phyloP scores from a whole-genome alignment of 176 grass and related monocot species.

The Oryza coarctata region DNA sequence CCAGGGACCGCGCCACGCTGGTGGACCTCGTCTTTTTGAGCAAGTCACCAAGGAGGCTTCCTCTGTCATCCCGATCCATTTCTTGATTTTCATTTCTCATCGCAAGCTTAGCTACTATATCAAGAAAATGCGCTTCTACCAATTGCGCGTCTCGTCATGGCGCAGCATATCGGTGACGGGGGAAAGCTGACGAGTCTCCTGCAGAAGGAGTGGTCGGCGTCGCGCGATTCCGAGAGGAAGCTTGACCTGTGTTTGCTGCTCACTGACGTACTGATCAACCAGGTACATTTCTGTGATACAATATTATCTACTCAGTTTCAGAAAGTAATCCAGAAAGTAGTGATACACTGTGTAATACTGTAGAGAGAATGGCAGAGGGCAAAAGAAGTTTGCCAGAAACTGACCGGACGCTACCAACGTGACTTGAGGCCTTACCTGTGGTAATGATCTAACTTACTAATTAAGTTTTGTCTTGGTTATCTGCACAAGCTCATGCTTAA shows the following conservation, averaged over 20 bases:
- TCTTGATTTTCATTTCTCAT: background rate
- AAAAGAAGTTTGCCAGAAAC: constrained; percentile 42
- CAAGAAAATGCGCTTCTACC: background rate
- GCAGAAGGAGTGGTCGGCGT: constrained; percentile 39
- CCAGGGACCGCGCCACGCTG: constrained; percentile 43
- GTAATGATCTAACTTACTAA: constrained; percentile 27
- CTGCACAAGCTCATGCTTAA: background rate
- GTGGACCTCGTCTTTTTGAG: constrained; percentile 65
- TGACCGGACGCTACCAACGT: constrained; percentile 26
- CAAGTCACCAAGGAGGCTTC: constrained; percentile 56
- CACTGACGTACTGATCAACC: constrained; percentile 57
- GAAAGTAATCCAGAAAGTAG: background rate
- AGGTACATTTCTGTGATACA: constrained; percentile 33
- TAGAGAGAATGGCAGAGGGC: constrained; percentile 66
- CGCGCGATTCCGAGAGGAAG: constrained; percentile 13
- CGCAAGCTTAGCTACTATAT: background rate
- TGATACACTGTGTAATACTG: background rate
- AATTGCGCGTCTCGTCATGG: background rate
- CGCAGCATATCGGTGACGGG: constrained; percentile 26
- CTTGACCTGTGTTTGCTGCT: constrained; percentile 48
- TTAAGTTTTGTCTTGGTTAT: background rate
- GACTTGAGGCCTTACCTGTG: constrained; percentile 59
- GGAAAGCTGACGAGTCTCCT: constrained; percentile 42
- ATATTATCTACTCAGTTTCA: background rate
- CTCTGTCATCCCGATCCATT: background rate